phyloP scores from a whole-genome alignment of 2,329 filamentous ascomycete genomes.

The Colletotrichum sp. region DNA sequence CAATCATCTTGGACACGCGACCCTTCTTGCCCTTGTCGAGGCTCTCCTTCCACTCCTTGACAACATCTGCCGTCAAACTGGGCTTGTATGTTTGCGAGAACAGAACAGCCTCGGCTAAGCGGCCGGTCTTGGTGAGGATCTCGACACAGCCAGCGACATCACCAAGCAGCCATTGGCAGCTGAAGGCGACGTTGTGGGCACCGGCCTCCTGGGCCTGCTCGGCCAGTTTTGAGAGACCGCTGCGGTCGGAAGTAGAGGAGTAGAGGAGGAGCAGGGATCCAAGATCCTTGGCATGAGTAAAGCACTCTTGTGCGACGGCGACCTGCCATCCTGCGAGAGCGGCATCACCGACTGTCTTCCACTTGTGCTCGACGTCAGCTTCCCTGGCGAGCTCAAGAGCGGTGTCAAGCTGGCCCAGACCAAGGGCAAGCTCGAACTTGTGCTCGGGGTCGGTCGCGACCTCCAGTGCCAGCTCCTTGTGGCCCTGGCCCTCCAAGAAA shows the following conservation, averaged over 20 bases:
- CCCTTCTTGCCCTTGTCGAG: constrained; percentile 86
- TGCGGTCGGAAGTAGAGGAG: constrained; percentile 80
- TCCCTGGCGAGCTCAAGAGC: constrained; percentile 83
- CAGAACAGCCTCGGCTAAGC: constrained; percentile 84
- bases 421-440: constrained; percentile 90
- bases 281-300: constrained; percentile 86
- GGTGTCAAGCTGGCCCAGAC: constrained; percentile 82
- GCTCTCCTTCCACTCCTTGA: constrained; percentile 79
- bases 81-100: constrained; percentile 97
- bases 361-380: constrained; percentile 93
- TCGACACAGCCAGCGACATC: constrained; percentile 84
- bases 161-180: constrained; percentile 84
- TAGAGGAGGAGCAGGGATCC: constrained; percentile 88
- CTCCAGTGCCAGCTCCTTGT: constrained; percentile 93
- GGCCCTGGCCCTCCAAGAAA: constrained; percentile 95
- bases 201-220: constrained; percentile 76
- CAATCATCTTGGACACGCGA: constrained; percentile 83
- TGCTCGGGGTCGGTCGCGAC: constrained; percentile 95
- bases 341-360: constrained; percentile 96
- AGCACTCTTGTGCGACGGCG: constrained; percentile 88
- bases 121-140: constrained; percentile 77
- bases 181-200: constrained; percentile 92
- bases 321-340: constrained; percentile 89
- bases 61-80: constrained; percentile 70
- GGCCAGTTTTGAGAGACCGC: constrained; percentile 75